Percentiles rank a stretch among this genome's conserved stretches.
Conservation (phyloP, 2,329 filamentous ascomycete species). For the Simplicillium sp. region DNA sequence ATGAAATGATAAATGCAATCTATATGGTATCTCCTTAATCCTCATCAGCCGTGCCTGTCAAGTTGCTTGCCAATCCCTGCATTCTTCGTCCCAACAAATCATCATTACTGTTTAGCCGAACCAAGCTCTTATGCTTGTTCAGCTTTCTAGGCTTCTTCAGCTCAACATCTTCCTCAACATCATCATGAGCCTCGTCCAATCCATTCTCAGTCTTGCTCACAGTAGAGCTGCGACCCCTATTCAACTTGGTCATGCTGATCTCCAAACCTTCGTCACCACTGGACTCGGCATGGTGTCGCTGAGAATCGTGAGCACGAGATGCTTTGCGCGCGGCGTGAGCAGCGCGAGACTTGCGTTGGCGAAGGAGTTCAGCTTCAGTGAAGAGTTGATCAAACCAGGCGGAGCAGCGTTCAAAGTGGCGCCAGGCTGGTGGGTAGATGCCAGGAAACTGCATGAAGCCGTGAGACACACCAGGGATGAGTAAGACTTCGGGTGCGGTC, state of each 20-base stretch:
- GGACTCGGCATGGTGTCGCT: slow-evolving; percentile 37
- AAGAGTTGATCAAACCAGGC: slow-evolving; percentile 79
- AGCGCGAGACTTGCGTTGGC: slow-evolving; percentile 13
- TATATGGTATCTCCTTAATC: slow-evolving; percentile 13
- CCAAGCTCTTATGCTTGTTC: slow-evolving; percentile 35
- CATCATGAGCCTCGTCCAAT: no score
- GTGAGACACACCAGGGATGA: slow-evolving; percentile 85
- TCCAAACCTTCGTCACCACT: slow-evolving; percentile 80
- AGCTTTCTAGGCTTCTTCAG: slow-evolving; percentile 17
- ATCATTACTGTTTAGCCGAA: slow-evolving; percentile 47
- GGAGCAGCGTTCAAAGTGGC: slow-evolving; percentile 69
- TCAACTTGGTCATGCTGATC: slow-evolving; percentile 55
- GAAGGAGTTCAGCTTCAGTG: slow-evolving; percentile 33
- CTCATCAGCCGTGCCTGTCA: slow-evolving; percentile 40
- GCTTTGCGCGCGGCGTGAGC: slow-evolving; percentile 7
- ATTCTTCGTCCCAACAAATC: slow-evolving; percentile 48
- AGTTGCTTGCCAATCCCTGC: slow-evolving; percentile 44
- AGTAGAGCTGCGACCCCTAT: slow-evolving; percentile 21
- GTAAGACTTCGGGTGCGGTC: slow-evolving; percentile 56
- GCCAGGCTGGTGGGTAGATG: slow-evolving; percentile 85
- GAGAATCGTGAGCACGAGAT: slow-evolving; percentile 17
- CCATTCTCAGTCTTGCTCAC: slow-evolving; percentile 8
- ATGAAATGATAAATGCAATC: no score
- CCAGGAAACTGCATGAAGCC: slow-evolving; percentile 89
- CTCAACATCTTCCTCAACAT: slow-evolving; percentile 9